Base-by-base conservation (phyloP, 2,329 filamentous ascomycete species). In the Fusarium illudens region DNA sequence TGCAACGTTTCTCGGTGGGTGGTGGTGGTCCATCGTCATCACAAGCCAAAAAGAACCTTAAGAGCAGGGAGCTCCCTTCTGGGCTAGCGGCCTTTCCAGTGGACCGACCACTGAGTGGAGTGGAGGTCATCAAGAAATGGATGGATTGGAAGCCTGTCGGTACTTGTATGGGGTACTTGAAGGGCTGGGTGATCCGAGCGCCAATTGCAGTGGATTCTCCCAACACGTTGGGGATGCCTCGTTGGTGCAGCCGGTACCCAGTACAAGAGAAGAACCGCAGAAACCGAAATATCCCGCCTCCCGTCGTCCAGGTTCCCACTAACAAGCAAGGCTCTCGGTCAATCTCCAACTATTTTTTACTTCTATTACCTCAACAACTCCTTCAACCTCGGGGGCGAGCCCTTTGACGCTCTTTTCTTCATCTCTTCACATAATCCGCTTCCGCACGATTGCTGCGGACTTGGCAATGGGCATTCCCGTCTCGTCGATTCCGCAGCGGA, bases 201-300 rank as follows among this genome's bases (percentile, higher is more conserved):
- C 68, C 71, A 74, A 73, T 73, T 73, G 67, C 39, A 62, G 70
- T 58, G 63, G 61, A n/a, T 49, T 65, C 37, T 64, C 65, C 50
- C 69, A 73, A 68, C 72, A 74, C 71, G 71, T 73, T 74, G 70
- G 67, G 71, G 67, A 69, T 60, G 22, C 12, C 46, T 39, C 37
- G 59, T 65, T 67, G 58, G 58, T 30, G 50, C 49, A 56, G 48
- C 34, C 33, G 49, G 53, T 60, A 65, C 34, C 49, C n/a, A 54
- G 56, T 62, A 64, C 69, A 44, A 27, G 39, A 20, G 20, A 44
- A 44, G 49, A 48, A 27, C 55, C 27, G 51, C 42, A 61, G 39
- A 62, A 67, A 71, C 72, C 72, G 72, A 74, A 55, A 70, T 73
- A 73, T 74, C 64, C 71, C 72, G 72, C 64, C 51, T 37, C 10